phyloP scores from a whole-genome alignment of 2,329 filamentous ascomycete genomes.

The Fusarium newnesense region DNA sequence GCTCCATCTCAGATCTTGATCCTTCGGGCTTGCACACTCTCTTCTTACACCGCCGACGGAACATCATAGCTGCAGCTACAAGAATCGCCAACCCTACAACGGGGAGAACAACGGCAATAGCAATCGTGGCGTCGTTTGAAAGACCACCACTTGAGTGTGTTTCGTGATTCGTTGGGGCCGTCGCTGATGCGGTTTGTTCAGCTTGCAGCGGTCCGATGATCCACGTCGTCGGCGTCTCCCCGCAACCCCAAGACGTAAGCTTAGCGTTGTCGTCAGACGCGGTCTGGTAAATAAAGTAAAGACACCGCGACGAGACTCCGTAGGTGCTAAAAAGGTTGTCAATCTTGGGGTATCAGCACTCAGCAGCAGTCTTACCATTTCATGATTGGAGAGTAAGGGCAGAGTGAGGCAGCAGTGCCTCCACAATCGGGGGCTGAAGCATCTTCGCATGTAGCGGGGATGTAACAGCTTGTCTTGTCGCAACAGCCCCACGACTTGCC shows the following conservation, averaged over 20 bases:
- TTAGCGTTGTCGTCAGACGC: neutral
- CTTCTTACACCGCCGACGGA: neutral
- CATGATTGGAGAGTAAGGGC: neutral
- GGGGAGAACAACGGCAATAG: neutral
- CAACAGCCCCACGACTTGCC: neutral
- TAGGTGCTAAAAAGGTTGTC: neutral
- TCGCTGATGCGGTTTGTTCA: neutral
- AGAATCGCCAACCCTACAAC: neutral
- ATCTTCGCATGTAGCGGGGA: neutral
- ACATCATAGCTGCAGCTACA: neutral
- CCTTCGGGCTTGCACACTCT: neutral
- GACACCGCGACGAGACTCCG: neutral
- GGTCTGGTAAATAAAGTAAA: neutral
- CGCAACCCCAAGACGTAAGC: neutral
- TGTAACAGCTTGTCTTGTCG: neutral
- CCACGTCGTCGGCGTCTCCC: neutral
- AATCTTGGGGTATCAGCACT: neutral
- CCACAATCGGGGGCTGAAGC: neutral
- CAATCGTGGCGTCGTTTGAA: neutral
- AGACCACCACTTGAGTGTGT: too few relatives aligned
- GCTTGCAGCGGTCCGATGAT: neutral
- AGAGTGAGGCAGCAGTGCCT: neutral
- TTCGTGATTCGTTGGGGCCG: rapidly evolving
- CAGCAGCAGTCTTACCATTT: neutral
- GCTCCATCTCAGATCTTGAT: neutral